Base-by-base conservation (phyloP, 2,329 filamentous ascomycete species). In the Aschersonia sp. region DNA sequence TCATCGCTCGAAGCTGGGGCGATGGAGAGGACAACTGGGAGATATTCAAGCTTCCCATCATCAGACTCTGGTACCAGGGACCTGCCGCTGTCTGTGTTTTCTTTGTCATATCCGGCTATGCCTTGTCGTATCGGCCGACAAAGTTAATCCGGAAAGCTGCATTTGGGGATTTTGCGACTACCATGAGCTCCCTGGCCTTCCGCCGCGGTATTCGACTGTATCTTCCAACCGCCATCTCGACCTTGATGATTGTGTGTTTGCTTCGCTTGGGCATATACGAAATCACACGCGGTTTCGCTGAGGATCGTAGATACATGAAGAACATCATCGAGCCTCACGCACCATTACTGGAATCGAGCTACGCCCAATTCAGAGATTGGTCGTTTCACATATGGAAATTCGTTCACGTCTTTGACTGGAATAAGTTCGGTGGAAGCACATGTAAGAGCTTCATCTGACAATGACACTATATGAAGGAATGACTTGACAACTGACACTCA, bases 61-160 rank as follows among this genome's bases (percentile, higher is more conserved):
- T 79, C 14, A 66, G 75, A 11, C 62, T 79, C 4, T 64, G 73
- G 49, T 78, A 72, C 56, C 71, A 72, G 46, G 76, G 74, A 1
- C 73, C 72, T 4, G 69, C 74, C 0, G 75, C 74, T 54, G 76
- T 80, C 40, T 74, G 71, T 59, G 61, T 79, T 52, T 81, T 81
- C 65, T 81, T 79, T 56, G 71, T 79, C 55, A 74, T 80, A 43
- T 77, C 74, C 0, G 77, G 77, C 22, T 81, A 79, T 58, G 78
- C 76, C 3, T 65, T 82, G 10, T 73, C 71, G 32, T 69, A 79
- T 48, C 68, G 68, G 43, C 71, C 73, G 1, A 54, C 77, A n/a
- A 71, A 68, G 51, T 63, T 73, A 45, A 58, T 65, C 30, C 66
- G 67, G 42, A 61, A 53, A 47, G 59, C 62, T n/a, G 54, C 54